phyloP scores from a whole-genome alignment of 768 basidiomycete species.

The Lactarius quietus region DNA sequence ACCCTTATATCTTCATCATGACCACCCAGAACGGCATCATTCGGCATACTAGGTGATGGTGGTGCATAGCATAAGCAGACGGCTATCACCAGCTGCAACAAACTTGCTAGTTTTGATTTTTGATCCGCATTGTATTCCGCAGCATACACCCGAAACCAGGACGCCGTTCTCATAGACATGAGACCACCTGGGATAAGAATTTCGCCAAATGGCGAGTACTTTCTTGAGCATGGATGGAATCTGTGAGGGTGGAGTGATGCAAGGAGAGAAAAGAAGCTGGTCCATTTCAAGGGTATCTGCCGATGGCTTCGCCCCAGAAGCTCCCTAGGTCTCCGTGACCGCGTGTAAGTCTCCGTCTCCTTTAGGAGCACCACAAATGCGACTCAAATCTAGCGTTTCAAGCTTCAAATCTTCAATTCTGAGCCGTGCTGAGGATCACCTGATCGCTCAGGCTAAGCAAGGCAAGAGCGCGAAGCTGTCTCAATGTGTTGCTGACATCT shows the following conservation, averaged over 20 bases:
- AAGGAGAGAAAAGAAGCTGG: neutral
- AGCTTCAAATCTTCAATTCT: neutral
- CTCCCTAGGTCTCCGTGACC: neutral
- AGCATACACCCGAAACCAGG: neutral
- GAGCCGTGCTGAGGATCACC: neutral
- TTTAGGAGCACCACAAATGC: neutral
- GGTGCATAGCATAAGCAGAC: neutral
- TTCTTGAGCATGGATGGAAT: neutral
- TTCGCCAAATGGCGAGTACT: neutral
- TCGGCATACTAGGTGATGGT: neutral
- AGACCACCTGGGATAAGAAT: neutral
- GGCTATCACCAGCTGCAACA: neutral
- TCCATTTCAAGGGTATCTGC: neutral
- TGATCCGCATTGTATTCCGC: neutral
- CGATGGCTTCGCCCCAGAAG: neutral
- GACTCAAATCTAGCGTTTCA: neutral
- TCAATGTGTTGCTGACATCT: constrained; percentile 59
- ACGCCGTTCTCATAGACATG: neutral
- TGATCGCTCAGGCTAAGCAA: constrained; percentile 35
- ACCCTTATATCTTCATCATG: neutral
- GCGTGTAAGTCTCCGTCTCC: neutral
- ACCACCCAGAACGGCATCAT: neutral
- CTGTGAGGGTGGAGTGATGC: neutral
- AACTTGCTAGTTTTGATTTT: neutral
- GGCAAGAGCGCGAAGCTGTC: constrained; percentile 73